A percentile compares a stretch with the other conserved stretches of the same genome.
Evolutionary conservation across 768 basidiomycete species (phyloP).

Genomic region (Tricholoma furcatifolium): DNA sequence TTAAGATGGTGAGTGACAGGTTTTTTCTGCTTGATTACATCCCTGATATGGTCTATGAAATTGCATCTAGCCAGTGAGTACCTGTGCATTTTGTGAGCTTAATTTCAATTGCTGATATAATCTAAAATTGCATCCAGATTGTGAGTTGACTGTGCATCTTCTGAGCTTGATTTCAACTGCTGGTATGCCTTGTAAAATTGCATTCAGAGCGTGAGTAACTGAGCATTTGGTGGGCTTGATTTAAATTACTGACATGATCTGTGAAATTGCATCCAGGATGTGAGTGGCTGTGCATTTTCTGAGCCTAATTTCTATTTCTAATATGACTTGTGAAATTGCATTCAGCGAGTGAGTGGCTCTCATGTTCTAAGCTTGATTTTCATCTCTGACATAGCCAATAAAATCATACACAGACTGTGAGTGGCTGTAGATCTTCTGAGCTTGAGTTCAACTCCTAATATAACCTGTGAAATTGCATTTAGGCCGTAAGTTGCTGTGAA

Average conservation of each 20-base stretch:
- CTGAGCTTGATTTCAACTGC: background rate
- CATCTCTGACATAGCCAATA: background rate
- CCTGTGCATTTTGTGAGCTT: background rate
- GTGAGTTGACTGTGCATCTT: background rate
- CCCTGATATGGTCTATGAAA: too few species aligned
- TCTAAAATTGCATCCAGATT: background rate
- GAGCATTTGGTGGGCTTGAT: background rate
- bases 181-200: background rate
- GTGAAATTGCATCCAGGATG: background rate
- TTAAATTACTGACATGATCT: background rate
- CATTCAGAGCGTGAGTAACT: background rate
- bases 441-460: background rate
- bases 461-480: background rate
- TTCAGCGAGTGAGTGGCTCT: too few species aligned
- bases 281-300: background rate
- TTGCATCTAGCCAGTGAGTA: too few species aligned
- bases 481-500: too few species aligned
- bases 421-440: background rate
- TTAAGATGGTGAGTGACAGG: too few species aligned
- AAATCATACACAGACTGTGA: background rate
- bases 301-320: too few species aligned
- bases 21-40: too few species aligned
- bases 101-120: background rate
- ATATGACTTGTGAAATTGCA: background rate
- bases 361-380: background rate